These are phyloP conservation scores for Meira nashicola DNA, from an alignment of 1,284 basidiomycete genomes.

Conservation along the genomic window DNA sequence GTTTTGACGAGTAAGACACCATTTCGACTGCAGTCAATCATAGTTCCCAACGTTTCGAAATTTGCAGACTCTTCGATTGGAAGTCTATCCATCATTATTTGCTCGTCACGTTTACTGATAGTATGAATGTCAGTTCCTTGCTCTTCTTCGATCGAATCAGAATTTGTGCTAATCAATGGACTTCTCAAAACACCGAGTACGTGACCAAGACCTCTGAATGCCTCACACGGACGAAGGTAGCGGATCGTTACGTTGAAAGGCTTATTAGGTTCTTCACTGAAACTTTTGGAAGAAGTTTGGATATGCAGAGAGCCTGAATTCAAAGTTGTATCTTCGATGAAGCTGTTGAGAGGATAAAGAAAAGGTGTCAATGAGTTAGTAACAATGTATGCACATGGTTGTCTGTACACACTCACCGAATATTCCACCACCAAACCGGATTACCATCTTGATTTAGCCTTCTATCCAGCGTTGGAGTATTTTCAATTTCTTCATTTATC, in stretches of 20 bases:
- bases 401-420: background rate
- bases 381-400: background rate
- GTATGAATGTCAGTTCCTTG: background rate
- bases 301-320: background rate
- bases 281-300: constrained; percentile 1
- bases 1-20: constrained; percentile 49
- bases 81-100: constrained; percentile 2
- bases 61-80: constrained; percentile 13
- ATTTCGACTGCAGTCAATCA: constrained; percentile 55
- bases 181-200: constrained; percentile 20
- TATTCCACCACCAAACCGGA: constrained; percentile 14
- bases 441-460: background rate
- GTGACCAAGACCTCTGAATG: constrained; percentile 33
- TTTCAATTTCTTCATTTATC: background rate
- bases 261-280: background rate
- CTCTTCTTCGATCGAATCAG: background rate
- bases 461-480: background rate
- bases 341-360: background rate
- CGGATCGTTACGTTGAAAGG: constrained; percentile 13
- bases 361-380: background rate
- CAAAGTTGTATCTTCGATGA: background rate
- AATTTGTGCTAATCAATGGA: background rate
- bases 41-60: constrained; percentile 48
- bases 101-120: background rate
- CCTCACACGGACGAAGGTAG: constrained; percentile 18